Conservation (phyloP, 768 basidiomycete species). For the Lactarius vividus region DNA sequence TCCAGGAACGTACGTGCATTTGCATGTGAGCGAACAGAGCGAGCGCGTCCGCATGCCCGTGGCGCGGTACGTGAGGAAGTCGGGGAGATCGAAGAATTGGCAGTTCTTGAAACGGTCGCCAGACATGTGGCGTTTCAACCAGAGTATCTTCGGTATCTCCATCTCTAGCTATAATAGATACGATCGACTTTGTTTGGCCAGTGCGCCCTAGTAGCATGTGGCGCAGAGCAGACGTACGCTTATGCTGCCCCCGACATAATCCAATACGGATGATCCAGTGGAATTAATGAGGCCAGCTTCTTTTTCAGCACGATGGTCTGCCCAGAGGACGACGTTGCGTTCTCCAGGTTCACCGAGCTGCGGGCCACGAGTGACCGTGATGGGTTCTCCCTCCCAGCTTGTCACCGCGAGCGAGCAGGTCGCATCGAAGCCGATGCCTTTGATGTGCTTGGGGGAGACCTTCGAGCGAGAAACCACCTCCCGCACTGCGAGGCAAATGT, state of each 20-base stretch:
- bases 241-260: constrained; percentile 96
- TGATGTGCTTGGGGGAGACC: constrained; percentile 59
- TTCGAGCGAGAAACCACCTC: constrained; percentile 59
- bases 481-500: constrained; percentile 59
- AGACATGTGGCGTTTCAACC: constrained; percentile 90
- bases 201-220: background rate
- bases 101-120: constrained; percentile 64
- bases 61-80: constrained; percentile 91
- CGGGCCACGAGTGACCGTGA: constrained; percentile 69
- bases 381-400: constrained; percentile 67
- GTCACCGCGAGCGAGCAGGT: constrained; percentile 94
- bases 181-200: background rate
- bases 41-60: constrained; percentile 73
- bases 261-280: constrained; percentile 78
- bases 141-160: constrained; percentile 97
- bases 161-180: constrained; percentile 72
- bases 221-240: constrained; percentile 52
- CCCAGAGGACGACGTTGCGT: constrained; percentile 92
- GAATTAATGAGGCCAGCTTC: constrained; percentile 90
- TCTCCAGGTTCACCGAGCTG: constrained; percentile 63
- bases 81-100: constrained; percentile 91
- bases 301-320: constrained; percentile 90
- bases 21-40: constrained; percentile 92
- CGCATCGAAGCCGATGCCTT: constrained; percentile 92
- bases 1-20: constrained; percentile 87